Evolutionary conservation across 768 basidiomycete genomes (phyloP).

Genomic region (Trametes meyenii): DNA sequence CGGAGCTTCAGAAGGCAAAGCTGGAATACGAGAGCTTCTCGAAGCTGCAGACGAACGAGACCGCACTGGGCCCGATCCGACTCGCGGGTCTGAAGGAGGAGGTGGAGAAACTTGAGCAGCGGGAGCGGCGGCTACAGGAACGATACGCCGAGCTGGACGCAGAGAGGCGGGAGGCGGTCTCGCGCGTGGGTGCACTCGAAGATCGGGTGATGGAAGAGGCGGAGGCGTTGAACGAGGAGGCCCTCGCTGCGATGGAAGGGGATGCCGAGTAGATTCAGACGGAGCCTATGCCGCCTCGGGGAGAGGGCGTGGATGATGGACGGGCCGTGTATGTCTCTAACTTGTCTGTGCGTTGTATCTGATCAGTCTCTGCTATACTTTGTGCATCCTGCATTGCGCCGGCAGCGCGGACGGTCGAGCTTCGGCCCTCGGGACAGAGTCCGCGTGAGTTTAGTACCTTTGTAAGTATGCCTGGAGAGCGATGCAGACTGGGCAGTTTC

Average conservation of each 20-base stretch:
- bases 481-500: conserved; percentile 3
- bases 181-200: conserved; percentile 66
- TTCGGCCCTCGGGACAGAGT: neutral
- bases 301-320: conserved; percentile 1
- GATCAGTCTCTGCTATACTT: neutral
- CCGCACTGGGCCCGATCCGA: conserved; percentile 74
- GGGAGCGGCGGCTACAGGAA: conserved; percentile 80
- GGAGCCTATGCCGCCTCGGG: neutral
- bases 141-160: conserved; percentile 81
- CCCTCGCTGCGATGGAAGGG: conserved; percentile 64
- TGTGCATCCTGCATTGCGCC: neutral
- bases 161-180: conserved; percentile 64
- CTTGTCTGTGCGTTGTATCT: conserved; percentile 6
- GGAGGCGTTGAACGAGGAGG: conserved; percentile 78
- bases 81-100: conserved; percentile 83
- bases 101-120: conserved; percentile 74
- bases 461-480: neutral
- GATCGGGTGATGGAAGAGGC: conserved; percentile 87
- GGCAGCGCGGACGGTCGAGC: neutral
- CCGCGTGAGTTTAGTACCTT: conserved; percentile 11
- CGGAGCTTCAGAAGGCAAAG: conserved; percentile 65
- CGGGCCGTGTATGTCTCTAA: conserved; percentile 6
- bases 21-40: conserved; percentile 81
- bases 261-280: conserved; percentile 12
- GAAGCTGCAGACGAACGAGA: conserved; percentile 71